These are phyloP conservation scores for Wickerhamomyces sp. DNA, from an alignment of 1,139 yeast genomes.

Conservation along the genomic window DNA sequence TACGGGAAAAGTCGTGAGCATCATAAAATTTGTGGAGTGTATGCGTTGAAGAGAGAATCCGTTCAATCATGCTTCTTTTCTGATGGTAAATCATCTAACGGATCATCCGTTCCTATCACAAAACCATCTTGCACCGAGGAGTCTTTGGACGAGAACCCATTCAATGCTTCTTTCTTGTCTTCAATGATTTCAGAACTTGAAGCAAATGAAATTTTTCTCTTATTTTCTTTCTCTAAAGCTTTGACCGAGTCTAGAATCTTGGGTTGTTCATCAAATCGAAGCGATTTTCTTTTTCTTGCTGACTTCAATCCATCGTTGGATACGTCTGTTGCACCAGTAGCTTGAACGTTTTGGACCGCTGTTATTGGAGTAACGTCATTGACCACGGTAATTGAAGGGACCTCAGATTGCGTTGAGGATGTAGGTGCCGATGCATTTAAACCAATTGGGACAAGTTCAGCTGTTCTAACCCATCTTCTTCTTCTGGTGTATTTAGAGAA, in stretches of 20 bases:
- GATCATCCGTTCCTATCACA: too few species aligned
- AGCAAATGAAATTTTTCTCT: conserved; percentile 11
- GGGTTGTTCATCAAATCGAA: conserved; percentile 28
- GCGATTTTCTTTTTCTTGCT: conserved; percentile 24
- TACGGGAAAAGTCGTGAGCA: too few species aligned
- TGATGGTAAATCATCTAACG: too few species aligned
- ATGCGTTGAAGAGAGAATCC: too few species aligned
- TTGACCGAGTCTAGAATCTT: conserved; percentile 21
- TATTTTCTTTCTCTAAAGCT: conserved; percentile 14
- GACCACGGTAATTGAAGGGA: conserved; percentile 10
- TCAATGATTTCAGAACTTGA: not conserved
- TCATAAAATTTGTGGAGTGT: too few species aligned
- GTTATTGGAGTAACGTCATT: conserved; percentile 12
- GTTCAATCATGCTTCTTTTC: too few species aligned
- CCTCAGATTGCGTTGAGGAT: conserved; percentile 7
- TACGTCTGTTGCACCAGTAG: conserved; percentile 15
- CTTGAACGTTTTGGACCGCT: conserved; percentile 22
- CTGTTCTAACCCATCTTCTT: conserved; percentile 93
- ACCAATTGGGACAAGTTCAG: conserved; percentile 61
- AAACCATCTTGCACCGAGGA: too few species aligned
- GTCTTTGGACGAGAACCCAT: too few species aligned
- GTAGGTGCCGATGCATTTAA: conserved; percentile 11
- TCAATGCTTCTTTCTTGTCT: too few species aligned
- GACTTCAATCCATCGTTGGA: conserved; percentile 7
- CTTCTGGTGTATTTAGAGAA: conserved; percentile 89